Base-by-base conservation (phyloP, 2,329 filamentous ascomycete species). In the Aspergillus sp. region DNA sequence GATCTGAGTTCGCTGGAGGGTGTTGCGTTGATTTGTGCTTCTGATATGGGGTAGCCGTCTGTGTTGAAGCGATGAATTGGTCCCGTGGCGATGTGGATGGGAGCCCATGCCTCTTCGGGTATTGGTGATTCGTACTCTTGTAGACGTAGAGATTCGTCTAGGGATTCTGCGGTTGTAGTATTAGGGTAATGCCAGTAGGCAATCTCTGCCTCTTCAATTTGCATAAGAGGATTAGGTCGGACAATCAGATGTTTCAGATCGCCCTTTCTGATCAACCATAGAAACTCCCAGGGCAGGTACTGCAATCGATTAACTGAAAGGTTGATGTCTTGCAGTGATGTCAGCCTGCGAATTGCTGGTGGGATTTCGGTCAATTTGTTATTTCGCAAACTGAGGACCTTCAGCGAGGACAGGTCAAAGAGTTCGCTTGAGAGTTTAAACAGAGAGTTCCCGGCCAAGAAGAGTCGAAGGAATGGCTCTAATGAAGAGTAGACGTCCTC, bases 361-460 rank as follows among this genome's bases (percentile, higher is more conserved):
- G 72, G 71, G 19, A 76, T 63, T 20, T 67, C 62, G 0, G 58
- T 63, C 5, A 76, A 60, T 42, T 71, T 66, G 59, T 76, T 76
- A 44, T 70, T 68, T 2, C 73, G 70, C 42, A 76, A 52, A 54
- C 71, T 75, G 7, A 76, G 63, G 3, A 73, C 66, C 25, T 64
- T 67, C 13, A 75, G 59, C 33, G 64, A 62, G 19, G 52, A 57
- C 7, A 76, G 58, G 6, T 71, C 66, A 42, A 74, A 73, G 5
- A 76, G 45, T 45, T 73, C 71, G 7, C 58, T 60, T 1, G 67
- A 63, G 5, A 75, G 51, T 5, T 52, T 49, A 7, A 53, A 55
- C 0, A 76, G 63, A 2, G 60, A 55, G 45, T 76, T 76, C 20
- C 69, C 68, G 1, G 69, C 61, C 7, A 76, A 60, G 42, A 70